Conservation (phyloP, 768 basidiomycete species). For the Leccinum disarticulatum region DNA sequence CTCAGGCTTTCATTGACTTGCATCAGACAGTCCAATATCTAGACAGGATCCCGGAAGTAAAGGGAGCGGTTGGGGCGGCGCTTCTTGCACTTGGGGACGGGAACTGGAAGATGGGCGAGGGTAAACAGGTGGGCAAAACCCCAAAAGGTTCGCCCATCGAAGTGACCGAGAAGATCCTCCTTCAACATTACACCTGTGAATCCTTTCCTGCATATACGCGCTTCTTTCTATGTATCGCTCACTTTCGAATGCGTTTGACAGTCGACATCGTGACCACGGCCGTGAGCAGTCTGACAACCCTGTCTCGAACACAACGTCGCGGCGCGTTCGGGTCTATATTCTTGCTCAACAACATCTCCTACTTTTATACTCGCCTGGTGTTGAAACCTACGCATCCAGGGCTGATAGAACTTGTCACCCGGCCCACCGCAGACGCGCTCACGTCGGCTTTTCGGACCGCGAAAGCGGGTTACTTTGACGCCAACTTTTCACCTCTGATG, state of each 20-base stretch:
- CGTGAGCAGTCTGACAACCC: conserved; percentile 55
- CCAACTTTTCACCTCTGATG: conserved; percentile 78
- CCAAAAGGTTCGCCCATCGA: conserved; percentile 41
- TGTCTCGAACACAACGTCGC: conserved; percentile 61
- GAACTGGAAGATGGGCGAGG: conserved; percentile 92
- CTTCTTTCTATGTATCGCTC: background rate
- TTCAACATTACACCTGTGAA: conserved; percentile 78
- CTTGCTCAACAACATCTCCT: conserved; percentile 76
- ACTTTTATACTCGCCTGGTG: conserved; percentile 62
- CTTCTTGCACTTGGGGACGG: conserved; percentile 77
- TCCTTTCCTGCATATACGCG: conserved; percentile 9
- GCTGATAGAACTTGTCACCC: conserved; percentile 54
- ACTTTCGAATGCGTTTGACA: conserved; percentile 26
- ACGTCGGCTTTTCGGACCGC: conserved; percentile 75
- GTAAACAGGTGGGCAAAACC: conserved; percentile 58
- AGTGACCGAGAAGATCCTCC: conserved; percentile 55
- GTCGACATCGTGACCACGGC: conserved; percentile 75
- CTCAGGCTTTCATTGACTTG: background rate
- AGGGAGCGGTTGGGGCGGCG: conserved; percentile 63
- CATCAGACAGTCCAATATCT: conserved; percentile 68
- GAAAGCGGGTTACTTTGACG: conserved; percentile 81
- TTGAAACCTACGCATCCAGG: conserved; percentile 47
- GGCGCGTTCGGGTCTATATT: conserved; percentile 74
- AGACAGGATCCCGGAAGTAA: conserved; percentile 67
- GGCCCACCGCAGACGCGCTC: conserved; percentile 59